Conservation (phyloP, 179 eudicot species). For the Amaranthus tricolor region DNA sequence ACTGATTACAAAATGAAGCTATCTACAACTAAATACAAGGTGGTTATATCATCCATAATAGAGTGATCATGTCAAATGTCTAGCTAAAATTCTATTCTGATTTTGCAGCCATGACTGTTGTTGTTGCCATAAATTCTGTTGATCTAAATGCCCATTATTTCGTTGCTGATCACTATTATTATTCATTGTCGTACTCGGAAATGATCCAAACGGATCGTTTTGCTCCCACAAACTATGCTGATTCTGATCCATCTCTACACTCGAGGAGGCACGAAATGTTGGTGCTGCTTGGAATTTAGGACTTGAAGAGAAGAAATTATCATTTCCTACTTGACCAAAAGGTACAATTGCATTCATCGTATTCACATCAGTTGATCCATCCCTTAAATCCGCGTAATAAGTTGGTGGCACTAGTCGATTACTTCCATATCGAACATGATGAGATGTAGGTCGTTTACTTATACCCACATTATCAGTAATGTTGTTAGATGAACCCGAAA, state of each 20-base stretch:
- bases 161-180: constrained; percentile 10
- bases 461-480: too few relatives aligned
- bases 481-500: too few relatives aligned
- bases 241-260: constrained; percentile 16
- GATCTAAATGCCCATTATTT: constrained; percentile 28
- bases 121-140: constrained; percentile 41
- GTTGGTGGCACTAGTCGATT: background rate
- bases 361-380: constrained; percentile 3
- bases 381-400: background rate
- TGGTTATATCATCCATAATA: background rate
- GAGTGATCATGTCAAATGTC: constrained; percentile 37
- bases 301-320: constrained; percentile 22
- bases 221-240: constrained; percentile 18
- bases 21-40: constrained; percentile 6
- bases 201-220: constrained; percentile 48
- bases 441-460: too few relatives aligned
- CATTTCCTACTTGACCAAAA: constrained; percentile 9
- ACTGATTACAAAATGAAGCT: constrained; percentile 1
- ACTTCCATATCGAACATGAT: background rate
- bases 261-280: constrained; percentile 44
- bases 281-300: constrained; percentile 50
- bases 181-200: background rate
- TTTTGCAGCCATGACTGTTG: constrained; percentile 78
- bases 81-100: constrained; percentile 64
- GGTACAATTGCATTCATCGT: constrained; percentile 29